These are phyloP conservation scores for Carex pumila DNA, from an alignment of 176 grass and related monocot species.

Conservation along the genomic window DNA sequence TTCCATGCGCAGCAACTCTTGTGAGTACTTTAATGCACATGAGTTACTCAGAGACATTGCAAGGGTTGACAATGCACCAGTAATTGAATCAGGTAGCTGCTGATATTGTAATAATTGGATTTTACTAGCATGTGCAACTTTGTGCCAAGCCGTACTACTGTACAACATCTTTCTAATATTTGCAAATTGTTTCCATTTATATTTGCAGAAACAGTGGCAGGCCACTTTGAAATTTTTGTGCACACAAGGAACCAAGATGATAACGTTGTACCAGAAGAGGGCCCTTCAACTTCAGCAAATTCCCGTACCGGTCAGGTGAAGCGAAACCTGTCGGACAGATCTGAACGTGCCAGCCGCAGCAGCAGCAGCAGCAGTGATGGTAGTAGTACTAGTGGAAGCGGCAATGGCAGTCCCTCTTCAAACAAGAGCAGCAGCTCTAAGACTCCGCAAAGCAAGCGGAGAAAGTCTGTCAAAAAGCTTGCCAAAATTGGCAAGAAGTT, in stretches of 20 bases:
- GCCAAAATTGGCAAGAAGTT: slow-evolving; percentile 2
- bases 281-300: not conserved
- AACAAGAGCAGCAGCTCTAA: not conserved
- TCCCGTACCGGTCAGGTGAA: not conserved
- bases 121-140: not conserved
- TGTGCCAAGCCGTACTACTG: not conserved
- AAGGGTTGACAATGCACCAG: slow-evolving; percentile 4
- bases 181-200: not conserved
- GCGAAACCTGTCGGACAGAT: slow-evolving; percentile 9
- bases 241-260: not conserved
- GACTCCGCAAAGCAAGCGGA: not conserved
- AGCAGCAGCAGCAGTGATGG: not conserved
- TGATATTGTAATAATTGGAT: not conserved
- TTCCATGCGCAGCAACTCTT: slow-evolving; percentile 26
- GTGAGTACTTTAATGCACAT: slow-evolving; percentile 43
- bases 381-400: not conserved
- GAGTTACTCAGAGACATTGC: slow-evolving; percentile 31
- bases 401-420: too few species aligned
- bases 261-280: not conserved
- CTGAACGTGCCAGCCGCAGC: not conserved
- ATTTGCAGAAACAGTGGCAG: not conserved
- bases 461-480: not conserved
- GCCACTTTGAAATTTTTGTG: not conserved
- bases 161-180: not conserved
- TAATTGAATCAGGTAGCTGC: not conserved